phyloP scores from a whole-genome alignment of 441 rosid species.

The Pelargonium citronellum region DNA sequence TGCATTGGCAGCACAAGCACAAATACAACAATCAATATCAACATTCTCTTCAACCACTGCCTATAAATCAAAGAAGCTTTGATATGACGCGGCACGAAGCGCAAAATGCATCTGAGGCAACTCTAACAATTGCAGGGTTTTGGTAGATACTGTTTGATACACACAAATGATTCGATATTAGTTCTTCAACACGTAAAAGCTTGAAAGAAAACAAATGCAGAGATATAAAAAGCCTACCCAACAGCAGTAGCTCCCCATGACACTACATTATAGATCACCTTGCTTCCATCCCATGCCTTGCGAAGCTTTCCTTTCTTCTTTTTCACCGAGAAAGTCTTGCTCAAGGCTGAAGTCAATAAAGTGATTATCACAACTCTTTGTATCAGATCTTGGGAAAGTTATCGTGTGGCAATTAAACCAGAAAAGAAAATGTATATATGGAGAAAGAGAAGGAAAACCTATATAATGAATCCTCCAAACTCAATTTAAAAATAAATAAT shows the following conservation, averaged over 20 bases:
- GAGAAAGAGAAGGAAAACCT: not conserved
- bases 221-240: not conserved
- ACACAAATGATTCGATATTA: not conserved
- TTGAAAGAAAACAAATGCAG: not conserved
- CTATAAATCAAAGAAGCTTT: not conserved
- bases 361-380: slow-evolving; percentile 20
- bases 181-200: not conserved
- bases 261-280: slow-evolving; percentile 2
- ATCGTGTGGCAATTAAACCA: slow-evolving; percentile 12
- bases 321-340: slow-evolving; percentile 30
- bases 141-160: slow-evolving; percentile 1
- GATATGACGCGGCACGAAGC: slow-evolving; percentile 1
- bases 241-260: slow-evolving; percentile 7
- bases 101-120: not conserved
- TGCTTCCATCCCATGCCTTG: slow-evolving; percentile 7
- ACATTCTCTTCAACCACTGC: not conserved
- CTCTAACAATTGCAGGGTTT: not conserved
- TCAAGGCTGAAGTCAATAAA: slow-evolving; percentile 50
- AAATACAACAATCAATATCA: not conserved
- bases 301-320: slow-evolving; percentile 7
- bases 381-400: slow-evolving; percentile 2
- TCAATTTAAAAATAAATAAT: not conserved
- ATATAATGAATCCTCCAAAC: not conserved
- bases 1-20: not conserved
- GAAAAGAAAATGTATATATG: slow-evolving; percentile 3